phyloP scores from a whole-genome alignment of 2,329 filamentous ascomycete genomes.

The Colletotrichum phormii region DNA sequence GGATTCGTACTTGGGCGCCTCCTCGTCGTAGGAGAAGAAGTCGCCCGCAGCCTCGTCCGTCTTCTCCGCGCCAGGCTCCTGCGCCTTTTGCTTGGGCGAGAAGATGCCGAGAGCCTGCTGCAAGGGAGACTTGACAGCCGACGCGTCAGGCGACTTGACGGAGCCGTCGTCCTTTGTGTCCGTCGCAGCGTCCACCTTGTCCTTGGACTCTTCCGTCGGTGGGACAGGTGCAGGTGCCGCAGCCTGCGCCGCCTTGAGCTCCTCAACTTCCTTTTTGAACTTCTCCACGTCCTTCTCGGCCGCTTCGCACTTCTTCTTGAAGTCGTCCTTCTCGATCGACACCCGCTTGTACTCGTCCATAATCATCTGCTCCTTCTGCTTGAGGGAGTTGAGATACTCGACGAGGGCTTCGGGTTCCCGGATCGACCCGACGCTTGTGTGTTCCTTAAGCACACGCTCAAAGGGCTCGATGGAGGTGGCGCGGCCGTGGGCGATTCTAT shows the following conservation, averaged over 20 bases:
- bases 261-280: slow-evolving; percentile 67
- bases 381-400: slow-evolving; percentile 91
- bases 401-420: slow-evolving; percentile 84
- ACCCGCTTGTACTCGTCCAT: slow-evolving; percentile 93
- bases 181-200: slow-evolving; percentile 33
- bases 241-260: slow-evolving; percentile 50
- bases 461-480: slow-evolving; percentile 92
- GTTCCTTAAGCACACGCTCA: slow-evolving; percentile 89
- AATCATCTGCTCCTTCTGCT: slow-evolving; percentile 89
- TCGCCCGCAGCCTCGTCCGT: slow-evolving; percentile 67
- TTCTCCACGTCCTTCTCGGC: slow-evolving; percentile 73
- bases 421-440: slow-evolving; percentile 91
- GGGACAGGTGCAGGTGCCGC: slow-evolving; percentile 44
- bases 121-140: slow-evolving; percentile 58
- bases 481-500: slow-evolving; percentile 88
- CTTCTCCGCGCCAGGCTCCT: slow-evolving; percentile 44
- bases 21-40: slow-evolving; percentile 92
- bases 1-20: slow-evolving; percentile 83
- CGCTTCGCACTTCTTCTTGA: slow-evolving; percentile 81
- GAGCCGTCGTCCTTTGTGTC: slow-evolving; percentile 43
- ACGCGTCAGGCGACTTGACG: slow-evolving; percentile 39
- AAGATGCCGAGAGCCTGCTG: slow-evolving; percentile 61
- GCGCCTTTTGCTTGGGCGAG: slow-evolving; percentile 58
- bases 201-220: slow-evolving; percentile 39
- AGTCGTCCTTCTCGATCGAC: slow-evolving; percentile 81